phyloP scores from a whole-genome alignment of 257 asterid species.

The Solanum neorickii region DNA sequence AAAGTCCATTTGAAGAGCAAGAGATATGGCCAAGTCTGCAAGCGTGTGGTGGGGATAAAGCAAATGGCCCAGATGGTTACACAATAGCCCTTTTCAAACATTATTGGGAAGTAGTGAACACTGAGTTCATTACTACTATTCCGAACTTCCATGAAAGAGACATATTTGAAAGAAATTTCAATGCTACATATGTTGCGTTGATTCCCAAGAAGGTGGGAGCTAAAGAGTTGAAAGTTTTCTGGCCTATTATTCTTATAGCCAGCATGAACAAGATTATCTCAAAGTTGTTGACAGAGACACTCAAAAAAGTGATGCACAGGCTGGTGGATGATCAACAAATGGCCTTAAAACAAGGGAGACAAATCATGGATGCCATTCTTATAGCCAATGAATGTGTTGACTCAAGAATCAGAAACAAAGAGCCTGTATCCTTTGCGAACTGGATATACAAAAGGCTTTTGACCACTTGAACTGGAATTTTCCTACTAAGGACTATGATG shows the following conservation, averaged over 20 bases:
- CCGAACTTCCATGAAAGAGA: neutral
- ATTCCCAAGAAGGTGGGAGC: neutral
- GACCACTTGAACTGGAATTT: neutral
- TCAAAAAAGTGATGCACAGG: neutral
- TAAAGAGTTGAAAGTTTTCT: neutral
- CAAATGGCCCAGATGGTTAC: neutral
- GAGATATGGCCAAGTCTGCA: neutral
- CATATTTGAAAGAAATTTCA: neutral
- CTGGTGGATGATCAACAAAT: neutral
- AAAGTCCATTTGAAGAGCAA: neutral
- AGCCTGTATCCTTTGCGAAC: neutral
- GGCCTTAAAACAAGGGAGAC: neutral
- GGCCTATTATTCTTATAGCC: neutral
- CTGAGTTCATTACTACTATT: neutral
- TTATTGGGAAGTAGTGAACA: neutral
- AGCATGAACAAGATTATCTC: neutral
- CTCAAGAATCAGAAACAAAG: neutral
- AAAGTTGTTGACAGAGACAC: neutral
- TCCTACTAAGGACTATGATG: neutral
- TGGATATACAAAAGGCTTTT: neutral
- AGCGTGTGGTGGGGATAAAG: neutral
- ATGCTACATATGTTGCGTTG: neutral
- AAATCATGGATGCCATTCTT: neutral
- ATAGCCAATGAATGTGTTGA: neutral
- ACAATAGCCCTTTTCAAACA: neutral